A percentile compares a stretch with the other conserved stretches of the same genome.
phyloP scores from a whole-genome alignment of 1,284 basidiomycete genomes.

The Sporisorium exsertum region DNA sequence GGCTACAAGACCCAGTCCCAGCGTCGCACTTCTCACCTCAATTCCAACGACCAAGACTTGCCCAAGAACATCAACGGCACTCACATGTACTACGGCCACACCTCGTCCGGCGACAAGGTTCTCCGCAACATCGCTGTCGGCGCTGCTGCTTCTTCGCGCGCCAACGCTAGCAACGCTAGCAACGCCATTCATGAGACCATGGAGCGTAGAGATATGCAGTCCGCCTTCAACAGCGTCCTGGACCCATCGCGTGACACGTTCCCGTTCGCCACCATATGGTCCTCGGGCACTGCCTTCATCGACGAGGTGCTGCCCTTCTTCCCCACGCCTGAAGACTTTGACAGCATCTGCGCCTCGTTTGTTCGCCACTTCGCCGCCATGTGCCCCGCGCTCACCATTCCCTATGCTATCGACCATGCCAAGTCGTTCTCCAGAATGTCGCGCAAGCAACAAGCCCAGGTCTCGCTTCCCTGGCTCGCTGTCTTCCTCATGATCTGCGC shows the following conservation, averaged over 20 bases:
- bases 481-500: conserved; percentile 51
- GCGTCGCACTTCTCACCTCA: conserved; percentile 6
- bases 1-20: conserved; percentile 12
- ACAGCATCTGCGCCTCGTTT: conserved; percentile 39
- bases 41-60: conserved; percentile 15
- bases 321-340: conserved; percentile 37
- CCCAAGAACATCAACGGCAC: conserved; percentile 45
- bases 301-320: conserved; percentile 48
- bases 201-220: conserved; percentile 35
- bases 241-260: conserved; percentile 44
- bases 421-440: conserved; percentile 33
- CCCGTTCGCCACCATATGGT: conserved; percentile 50
- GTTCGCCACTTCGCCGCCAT: conserved; percentile 38
- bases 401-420: conserved; percentile 37
- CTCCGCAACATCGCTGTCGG: conserved; percentile 26
- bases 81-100: conserved; percentile 36
- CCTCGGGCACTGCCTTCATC: conserved; percentile 45
- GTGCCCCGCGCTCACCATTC: conserved; percentile 35
- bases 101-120: conserved; percentile 19
- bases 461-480: conserved; percentile 36
- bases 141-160: conserved; percentile 8
- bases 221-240: conserved; percentile 45
- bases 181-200: conserved; percentile 20
- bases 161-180: conserved; percentile 1
- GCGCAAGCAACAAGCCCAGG: conserved; percentile 27